Percentiles rank a stretch among this genome's conserved stretches.
Evolutionary conservation across 2,329 filamentous ascomycete genomes (phyloP).

Genomic region (Venturia nashicola): DNA sequence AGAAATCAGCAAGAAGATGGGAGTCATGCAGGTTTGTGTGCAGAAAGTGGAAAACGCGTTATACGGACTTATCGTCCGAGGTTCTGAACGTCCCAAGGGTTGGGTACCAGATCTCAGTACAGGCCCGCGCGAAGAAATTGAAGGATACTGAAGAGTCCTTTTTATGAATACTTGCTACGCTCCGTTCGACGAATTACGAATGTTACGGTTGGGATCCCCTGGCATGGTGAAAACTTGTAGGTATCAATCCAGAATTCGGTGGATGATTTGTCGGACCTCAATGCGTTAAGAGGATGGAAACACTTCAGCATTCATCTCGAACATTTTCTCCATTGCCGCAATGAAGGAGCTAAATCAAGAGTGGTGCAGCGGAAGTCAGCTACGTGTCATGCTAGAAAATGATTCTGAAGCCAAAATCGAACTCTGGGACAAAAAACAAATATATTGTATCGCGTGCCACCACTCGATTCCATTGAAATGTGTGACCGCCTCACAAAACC

Average conservation of each 20-base stretch:
- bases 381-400: too few species aligned
- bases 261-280: neutral
- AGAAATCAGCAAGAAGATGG: slow-evolving; percentile 67
- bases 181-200: neutral
- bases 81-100: slow-evolving; percentile 77
- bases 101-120: slow-evolving; percentile 63
- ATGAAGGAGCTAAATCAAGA: neutral
- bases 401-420: too few species aligned
- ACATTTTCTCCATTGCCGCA: neutral
- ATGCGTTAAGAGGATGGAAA: neutral
- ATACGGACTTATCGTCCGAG: slow-evolving; percentile 78
- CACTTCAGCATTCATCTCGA: neutral
- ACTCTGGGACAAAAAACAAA: too few species aligned
- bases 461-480: too few species aligned
- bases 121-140: neutral
- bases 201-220: neutral
- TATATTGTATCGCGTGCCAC: too few species aligned
- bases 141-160: neutral
- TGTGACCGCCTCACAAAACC: too few species aligned
- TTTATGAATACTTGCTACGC: neutral
- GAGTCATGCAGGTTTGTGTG: slow-evolving; percentile 77
- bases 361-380: too few species aligned
- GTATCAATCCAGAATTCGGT: neutral
- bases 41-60: slow-evolving; percentile 86
- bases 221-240: neutral